Base-by-base conservation (phyloP, 2,329 filamentous ascomycete species). In the Diplocarpon rosae region DNA sequence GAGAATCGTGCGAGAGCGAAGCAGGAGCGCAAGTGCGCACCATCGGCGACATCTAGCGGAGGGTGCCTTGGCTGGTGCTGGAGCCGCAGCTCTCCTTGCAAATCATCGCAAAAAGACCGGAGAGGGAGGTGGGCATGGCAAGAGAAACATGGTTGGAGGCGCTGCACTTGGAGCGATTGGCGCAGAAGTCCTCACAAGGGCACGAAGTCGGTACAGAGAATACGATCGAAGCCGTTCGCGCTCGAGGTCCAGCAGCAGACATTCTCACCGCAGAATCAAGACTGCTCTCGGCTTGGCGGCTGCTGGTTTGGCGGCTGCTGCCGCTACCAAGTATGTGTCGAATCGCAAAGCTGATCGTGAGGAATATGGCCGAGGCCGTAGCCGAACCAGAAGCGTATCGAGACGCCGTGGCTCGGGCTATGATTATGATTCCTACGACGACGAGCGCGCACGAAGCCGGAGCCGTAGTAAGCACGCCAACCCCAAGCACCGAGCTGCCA, bases 301-400 rank as follows among this genome's bases (percentile, higher is more conserved):
- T 9, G 76, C 78, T 16, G 77, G 76, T 13, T 66, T 81, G 17
- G 78, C 77, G 7, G 74, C 78, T 15, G 76, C 77, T 3, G 78
- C 77, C n/a, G 77, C 77, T 5, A 71, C 76, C 50, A 80, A 80
- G 57, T 80, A 79, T 56, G 73, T 75, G 58, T 72, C 79, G 50
- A 70, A 72, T 53, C 74, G 69, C 61, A 78, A 76, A 56, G 61
- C 72, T 36, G 74, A 80, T 36, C 76, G 72, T 56, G 77, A 79
- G 51, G 76, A 80, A 54, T 60, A 68, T 12, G 64, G 56, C 20
- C 72, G 78, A 39, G 78, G 78, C 9, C 56, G 60, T 17, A 72
- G 71, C 54, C 69, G 72, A 28, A 69, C 64, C 34, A 67, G 73
- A 32, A 69, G 42, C 66, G 67, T 56, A n/a, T 59, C 59, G 37